Evolutionary conservation across 129 eudicot species (phyloP), one percentile per base, ranked within the genome.

Genomic region (Arctium minus): DNA sequence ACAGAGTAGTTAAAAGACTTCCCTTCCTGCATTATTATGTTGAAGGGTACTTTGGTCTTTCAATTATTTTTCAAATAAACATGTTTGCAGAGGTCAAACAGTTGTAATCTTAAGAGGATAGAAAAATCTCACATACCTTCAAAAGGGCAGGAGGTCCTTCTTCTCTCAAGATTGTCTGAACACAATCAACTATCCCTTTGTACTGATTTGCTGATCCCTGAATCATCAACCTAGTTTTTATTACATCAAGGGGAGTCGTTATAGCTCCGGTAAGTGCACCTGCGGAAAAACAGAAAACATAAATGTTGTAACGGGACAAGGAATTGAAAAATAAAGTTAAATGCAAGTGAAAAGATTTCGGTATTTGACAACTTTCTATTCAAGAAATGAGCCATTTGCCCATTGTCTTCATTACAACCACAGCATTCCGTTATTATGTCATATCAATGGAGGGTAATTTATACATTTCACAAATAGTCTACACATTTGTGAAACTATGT

Each of bases 181-280:
- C 92, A 81, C 97, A 94, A 82, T 92, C 89, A 35, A 84, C n/a
- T 74, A 92, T 91, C 48, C 98, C 97, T 84, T 94, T 94, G 87
- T 92, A 94, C 60, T 94, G 97, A 88, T 89, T 94, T 60, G 80
- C 95, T 73, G 95, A 90, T 75, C 97, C 98, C 92, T 96, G 98
- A 80, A 87, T 75, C 99, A 96, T 96, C 83, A 96, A 84, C 87
- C 99, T 89, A 37, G 99, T 96, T 90, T 96, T 96, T 73, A 96
- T 93, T 71, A 96, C 99, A 87, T 96, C 99, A 72, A 96, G 95
- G 60, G 98, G 98, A 38, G 99, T 96, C 27, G 98, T 96, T 71
- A 96, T 88, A 56, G 99, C 98, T 81, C 99, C 99, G 0, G 99
- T 96, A 69, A 96, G 84, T 31, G 97, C 98, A 38, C 99, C 99